These are phyloP conservation scores for Lachnellula hyalina DNA, from an alignment of 2,329 filamentous ascomycete species.

Conservation along the genomic window DNA sequence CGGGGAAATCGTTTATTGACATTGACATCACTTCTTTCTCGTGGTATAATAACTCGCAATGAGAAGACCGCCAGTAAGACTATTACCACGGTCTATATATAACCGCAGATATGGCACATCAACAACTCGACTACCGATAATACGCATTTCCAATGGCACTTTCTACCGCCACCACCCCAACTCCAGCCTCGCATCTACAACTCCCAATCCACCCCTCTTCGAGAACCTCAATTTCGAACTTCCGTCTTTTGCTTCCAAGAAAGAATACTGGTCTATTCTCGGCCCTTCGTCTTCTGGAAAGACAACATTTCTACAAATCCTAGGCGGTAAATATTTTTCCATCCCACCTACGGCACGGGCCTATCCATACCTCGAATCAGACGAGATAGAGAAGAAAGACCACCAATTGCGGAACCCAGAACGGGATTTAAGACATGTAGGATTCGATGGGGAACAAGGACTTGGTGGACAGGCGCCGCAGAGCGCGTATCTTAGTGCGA, in stretches of 20 bases:
- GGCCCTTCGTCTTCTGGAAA: conserved; percentile 74
- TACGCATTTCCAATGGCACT: conserved; percentile 71
- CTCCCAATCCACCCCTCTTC: conserved; percentile 66
- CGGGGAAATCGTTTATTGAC: not conserved
- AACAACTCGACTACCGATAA: conserved; percentile 47
- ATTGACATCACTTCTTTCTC: not conserved
- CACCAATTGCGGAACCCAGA: conserved; percentile 50
- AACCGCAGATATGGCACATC: conserved; percentile 18
- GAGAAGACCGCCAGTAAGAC: conserved; percentile 10
- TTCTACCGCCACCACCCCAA: conserved; percentile 75
- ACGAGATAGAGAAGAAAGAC: conserved; percentile 41
- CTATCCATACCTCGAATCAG: conserved; percentile 70
- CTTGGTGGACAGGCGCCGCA: conserved; percentile 51
- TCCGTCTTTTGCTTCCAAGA: conserved; percentile 45
- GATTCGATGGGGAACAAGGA: conserved; percentile 72
- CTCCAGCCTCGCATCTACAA: conserved; percentile 36
- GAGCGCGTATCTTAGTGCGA: conserved; percentile 80
- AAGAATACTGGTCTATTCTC: conserved; percentile 76
- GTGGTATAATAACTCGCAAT: conserved; percentile 12
- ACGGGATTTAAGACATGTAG: conserved; percentile 79
- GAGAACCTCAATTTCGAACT: conserved; percentile 64
- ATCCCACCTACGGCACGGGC: conserved; percentile 69
- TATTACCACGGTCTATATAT: conserved; percentile 3
- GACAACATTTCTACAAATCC: conserved; percentile 74
- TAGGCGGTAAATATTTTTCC: conserved; percentile 71